Percentiles rank a stretch among this genome's conserved stretches.
phyloP scores from a whole-genome alignment of 2,329 filamentous ascomycete genomes.

The Teratosphaeria zuluensis region DNA sequence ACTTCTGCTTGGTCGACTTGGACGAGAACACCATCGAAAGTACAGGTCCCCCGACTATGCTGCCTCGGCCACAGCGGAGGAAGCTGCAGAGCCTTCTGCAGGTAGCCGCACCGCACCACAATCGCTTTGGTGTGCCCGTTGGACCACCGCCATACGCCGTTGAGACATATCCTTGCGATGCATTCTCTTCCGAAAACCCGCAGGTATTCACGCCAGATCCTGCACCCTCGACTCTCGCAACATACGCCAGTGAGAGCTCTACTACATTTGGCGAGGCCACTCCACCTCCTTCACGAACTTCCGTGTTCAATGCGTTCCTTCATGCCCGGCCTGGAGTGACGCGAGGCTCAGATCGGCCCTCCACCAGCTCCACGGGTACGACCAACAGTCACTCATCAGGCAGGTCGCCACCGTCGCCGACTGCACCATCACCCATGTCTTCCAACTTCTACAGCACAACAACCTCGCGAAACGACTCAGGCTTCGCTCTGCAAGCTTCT shows the following conservation, averaged over 20 bases:
- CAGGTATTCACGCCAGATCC: conserved; percentile 67
- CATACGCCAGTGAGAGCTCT: conserved; percentile 83
- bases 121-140: conserved; percentile 73
- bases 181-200: conserved; percentile 78
- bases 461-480: conserved; percentile 83
- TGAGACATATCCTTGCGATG: conserved; percentile 83
- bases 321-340: conserved; percentile 58
- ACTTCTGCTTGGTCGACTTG: conserved; percentile 89
- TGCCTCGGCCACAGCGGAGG: conserved; percentile 80
- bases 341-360: conserved; percentile 58
- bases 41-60: conserved; percentile 62
- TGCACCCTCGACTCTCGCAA: conserved; percentile 62
- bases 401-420: conserved; percentile 48
- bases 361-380: conserved; percentile 54
- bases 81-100: conserved; percentile 86
- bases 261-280: conserved; percentile 63
- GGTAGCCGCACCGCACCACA: conserved; percentile 79
- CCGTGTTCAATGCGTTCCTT: conserved; percentile 86
- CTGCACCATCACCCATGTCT: conserved; percentile 76
- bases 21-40: conserved; percentile 86
- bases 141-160: conserved; percentile 88
- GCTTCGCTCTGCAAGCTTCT: conserved; percentile 74
- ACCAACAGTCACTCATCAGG: conserved; percentile 24
- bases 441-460: conserved; percentile 69
- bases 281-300: conserved; percentile 48